These are phyloP conservation scores for Mangifera indica DNA, from an alignment of 345 rosid species.

Conservation along the genomic window DNA sequence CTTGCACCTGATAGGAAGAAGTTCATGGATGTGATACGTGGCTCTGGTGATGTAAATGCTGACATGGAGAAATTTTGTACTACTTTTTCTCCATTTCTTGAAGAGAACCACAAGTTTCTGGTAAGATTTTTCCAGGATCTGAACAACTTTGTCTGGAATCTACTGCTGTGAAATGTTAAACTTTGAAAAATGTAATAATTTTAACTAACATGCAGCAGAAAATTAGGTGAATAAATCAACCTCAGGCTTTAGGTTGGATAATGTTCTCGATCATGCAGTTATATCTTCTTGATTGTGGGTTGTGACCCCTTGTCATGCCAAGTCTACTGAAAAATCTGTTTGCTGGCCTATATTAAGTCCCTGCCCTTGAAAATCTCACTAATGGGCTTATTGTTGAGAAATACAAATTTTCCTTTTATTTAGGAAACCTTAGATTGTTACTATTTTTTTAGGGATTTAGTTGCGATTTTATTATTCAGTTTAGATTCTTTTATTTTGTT, in stretches of 20 bases:
- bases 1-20: constrained; percentile 96
- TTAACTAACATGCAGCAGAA: not conserved
- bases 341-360: not conserved
- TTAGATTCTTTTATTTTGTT: too few relatives aligned
- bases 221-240: not conserved
- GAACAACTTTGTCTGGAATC: not conserved
- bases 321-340: not conserved
- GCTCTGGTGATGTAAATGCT: constrained; percentile 68
- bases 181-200: constrained; percentile 1
- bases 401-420: too few relatives aligned
- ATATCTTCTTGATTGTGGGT: not conserved
- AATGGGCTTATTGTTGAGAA: too few relatives aligned
- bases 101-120: constrained; percentile 91
- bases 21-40: constrained; percentile 83
- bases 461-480: too few relatives aligned
- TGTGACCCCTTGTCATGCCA: not conserved
- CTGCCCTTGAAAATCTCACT: not conserved
- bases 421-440: too few relatives aligned
- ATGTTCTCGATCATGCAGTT: not conserved
- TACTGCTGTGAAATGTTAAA: not conserved
- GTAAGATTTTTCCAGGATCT: constrained; percentile 37
- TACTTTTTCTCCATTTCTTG: constrained; percentile 72
- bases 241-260: not conserved
- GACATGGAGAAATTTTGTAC: constrained; percentile 88
- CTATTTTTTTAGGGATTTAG: too few relatives aligned